Evolutionary conservation across 257 asterid species (phyloP), one percentile per base, ranked within the genome.

Genomic region (Mentha longifolia): DNA sequence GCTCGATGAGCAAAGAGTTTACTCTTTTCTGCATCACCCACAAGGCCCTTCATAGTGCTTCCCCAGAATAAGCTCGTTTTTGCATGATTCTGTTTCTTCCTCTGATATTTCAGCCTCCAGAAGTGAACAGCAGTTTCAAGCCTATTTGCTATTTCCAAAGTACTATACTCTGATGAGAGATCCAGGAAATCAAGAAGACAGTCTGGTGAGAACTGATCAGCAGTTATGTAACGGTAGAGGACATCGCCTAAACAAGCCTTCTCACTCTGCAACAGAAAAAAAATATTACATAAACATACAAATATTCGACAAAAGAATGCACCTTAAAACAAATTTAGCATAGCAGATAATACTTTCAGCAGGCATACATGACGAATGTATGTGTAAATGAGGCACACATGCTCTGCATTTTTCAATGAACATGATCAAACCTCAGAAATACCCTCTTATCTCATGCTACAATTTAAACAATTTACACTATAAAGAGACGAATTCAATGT

Each of bases 231-330:
- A 9, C 80, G 94, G 88, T 87, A 78, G 65, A 94, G 84, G 73
- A 78, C 57, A 19, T 94, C 97, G 37, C 97, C 96, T 59, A 91
- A 81, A 82, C 96, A 89, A 68, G 89, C 88, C 84, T 86, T 94
- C 78, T 80, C 97, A 68, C 84, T 91, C 97, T 93, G 95, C 16
- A 80, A 79, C 17, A 22, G 43, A 65, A 12, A 62, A 51, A 61
- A 51, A n/a, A 43, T n/a, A 30, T 28, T 57, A 4, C 60, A 61
- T 42, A 45, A 47, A 50, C 13, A 22, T 61, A 55, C 51, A 31
- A 45, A 46, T 61, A 14, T 56, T 37, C 4, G 15, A 54, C 51
- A 17, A 71, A 19, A 25, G 60, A 13, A 46, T 14, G 60, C 13
- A 41, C 37, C 20, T 9, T 65, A 7, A 33, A 33, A 33, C 12